Percentiles rank a stretch among this genome's conserved stretches.
phyloP scores from a whole-genome alignment of 495 filamentous ascomycete species.

The Aspergillus funiculosus region DNA sequence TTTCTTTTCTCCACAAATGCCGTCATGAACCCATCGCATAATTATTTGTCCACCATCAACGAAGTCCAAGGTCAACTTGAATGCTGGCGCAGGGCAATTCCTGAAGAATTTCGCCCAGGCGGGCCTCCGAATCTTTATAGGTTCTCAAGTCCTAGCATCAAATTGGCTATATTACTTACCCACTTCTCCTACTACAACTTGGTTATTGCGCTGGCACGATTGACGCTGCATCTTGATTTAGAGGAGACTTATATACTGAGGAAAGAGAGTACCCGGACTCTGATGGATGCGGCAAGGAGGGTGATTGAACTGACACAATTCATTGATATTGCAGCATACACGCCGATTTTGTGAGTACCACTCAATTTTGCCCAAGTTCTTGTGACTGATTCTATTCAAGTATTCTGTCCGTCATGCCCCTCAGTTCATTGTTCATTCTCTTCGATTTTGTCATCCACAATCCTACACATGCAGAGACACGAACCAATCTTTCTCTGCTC shows the following conservation, averaged over 20 bases:
- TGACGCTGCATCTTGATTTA: conserved; percentile 22
- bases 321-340: conserved; percentile 28
- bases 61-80: conserved; percentile 21
- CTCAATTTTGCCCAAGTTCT: background rate
- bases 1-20: conserved; percentile 27
- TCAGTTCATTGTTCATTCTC: conserved; percentile 35
- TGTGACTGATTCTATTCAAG: background rate
- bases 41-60: conserved; percentile 17
- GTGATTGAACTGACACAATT: conserved; percentile 30
- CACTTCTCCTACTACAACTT: conserved; percentile 23
- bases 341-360: conserved; percentile 29
- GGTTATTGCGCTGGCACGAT: conserved; percentile 21
- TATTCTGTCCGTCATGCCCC: conserved; percentile 24
- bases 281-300: conserved; percentile 21
- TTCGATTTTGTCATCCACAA: conserved; percentile 40
- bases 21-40: conserved; percentile 14
- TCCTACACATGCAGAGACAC: conserved; percentile 31
- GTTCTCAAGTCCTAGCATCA: background rate
- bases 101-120: conserved; percentile 20
- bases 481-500: conserved; percentile 27
- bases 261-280: conserved; percentile 21
- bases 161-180: conserved; percentile 1
- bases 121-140: conserved; percentile 1
- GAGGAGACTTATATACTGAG: too few species aligned
- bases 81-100: conserved; percentile 26